These are phyloP conservation scores for Lumnitzera littorea DNA, from an alignment of 345 rosid species.

Conservation along the genomic window DNA sequence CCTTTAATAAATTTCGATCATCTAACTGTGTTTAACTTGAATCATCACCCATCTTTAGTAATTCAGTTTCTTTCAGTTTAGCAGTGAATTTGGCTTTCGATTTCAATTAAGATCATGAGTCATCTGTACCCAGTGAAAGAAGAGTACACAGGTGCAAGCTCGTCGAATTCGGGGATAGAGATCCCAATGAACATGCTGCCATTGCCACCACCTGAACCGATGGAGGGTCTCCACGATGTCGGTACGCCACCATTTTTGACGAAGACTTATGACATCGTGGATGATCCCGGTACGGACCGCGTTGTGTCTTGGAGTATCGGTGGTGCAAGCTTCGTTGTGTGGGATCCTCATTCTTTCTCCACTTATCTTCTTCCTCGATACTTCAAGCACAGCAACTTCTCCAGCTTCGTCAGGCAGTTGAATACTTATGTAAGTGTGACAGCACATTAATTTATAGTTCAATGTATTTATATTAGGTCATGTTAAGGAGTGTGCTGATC, in stretches of 20 bases:
- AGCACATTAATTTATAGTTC: no score
- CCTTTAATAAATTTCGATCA: no score
- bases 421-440: conserved; percentile 68
- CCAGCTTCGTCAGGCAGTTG: conserved; percentile 85
- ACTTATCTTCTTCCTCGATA: conserved; percentile 52
- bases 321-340: conserved; percentile 66
- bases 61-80: no score
- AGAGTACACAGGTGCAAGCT: conserved; percentile 26
- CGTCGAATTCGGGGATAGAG: conserved; percentile 13
- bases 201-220: conserved; percentile 37
- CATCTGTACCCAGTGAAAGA: conserved; percentile 31
- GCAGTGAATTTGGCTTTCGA: background rate
- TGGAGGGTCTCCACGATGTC: conserved; percentile 65
- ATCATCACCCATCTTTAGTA: no score
- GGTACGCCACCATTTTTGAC: conserved; percentile 79
- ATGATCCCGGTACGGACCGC: conserved; percentile 50
- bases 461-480: no score
- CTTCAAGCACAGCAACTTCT: conserved; percentile 95
- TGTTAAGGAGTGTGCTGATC: no score
- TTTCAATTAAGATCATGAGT: conserved; percentile 26
- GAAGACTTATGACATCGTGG: conserved; percentile 84
- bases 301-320: conserved; percentile 71
- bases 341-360: conserved; percentile 72
- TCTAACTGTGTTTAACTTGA: no score
- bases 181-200: background rate